Conservation (phyloP, 2,329 filamentous ascomycete species). For the Stagonosporopsis tanaceti region DNA sequence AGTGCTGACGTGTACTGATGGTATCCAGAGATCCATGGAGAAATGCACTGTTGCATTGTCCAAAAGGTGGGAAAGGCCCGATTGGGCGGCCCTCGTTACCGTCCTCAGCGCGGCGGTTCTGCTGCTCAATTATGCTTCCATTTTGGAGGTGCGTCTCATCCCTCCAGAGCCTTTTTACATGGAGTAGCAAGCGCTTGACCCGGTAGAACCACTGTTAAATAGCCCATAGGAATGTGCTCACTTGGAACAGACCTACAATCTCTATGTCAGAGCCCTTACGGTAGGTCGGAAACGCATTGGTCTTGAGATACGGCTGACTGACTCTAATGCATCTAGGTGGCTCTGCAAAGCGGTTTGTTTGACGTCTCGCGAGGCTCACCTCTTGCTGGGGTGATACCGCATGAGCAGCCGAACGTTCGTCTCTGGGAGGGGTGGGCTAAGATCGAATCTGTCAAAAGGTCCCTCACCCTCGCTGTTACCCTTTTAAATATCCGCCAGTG, state of each 20-base stretch:
- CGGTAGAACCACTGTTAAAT: not conserved
- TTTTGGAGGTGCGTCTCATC: not conserved
- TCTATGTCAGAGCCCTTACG: slow-evolving; percentile 1
- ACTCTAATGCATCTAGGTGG: not conserved
- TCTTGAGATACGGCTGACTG: not conserved
- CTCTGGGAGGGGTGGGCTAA: not conserved
- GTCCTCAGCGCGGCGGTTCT: not conserved
- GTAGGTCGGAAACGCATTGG: not conserved
- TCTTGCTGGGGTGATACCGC: not conserved
- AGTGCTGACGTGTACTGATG: not conserved
- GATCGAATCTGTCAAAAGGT: slow-evolving; percentile 1
- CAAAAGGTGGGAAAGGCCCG: not conserved
- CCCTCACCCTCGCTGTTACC: not conserved
- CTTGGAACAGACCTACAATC: not conserved
- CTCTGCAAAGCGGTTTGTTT: not conserved
- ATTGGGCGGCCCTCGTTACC: not conserved
- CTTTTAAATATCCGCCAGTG: not conserved
- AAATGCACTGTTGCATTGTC: slow-evolving; percentile 1
- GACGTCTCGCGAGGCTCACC: not conserved
- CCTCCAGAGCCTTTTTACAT: not conserved
- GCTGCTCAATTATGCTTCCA: not conserved
- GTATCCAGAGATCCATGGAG: not conserved
- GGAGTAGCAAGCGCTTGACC: not conserved
- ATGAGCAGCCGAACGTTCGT: not conserved
- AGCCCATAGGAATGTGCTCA: not conserved